Conservation (phyloP, 2,329 filamentous ascomycete species). For the Aspergillus sp. region DNA sequence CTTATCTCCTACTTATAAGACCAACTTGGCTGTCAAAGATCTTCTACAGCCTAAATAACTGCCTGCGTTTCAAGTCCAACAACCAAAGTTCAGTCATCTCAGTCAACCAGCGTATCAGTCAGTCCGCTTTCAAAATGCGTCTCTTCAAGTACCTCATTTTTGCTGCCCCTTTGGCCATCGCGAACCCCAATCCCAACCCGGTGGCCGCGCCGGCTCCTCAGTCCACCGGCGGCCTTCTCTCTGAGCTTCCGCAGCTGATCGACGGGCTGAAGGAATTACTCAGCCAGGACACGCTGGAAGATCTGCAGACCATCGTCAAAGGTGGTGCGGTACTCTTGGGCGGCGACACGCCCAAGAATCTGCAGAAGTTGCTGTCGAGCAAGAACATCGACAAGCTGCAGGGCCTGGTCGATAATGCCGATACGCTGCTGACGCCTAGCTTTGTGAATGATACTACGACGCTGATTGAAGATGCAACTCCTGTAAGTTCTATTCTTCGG, state of each 20-base stretch:
- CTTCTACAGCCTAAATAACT: background rate
- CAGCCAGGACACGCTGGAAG: conserved; percentile 22
- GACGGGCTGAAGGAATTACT: conserved; percentile 28
- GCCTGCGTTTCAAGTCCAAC: background rate
- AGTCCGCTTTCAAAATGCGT: conserved; percentile 10
- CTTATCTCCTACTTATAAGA: conserved; percentile 5
- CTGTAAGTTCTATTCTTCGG: conserved; percentile 21
- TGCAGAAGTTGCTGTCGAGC: conserved; percentile 25
- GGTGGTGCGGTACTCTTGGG: conserved; percentile 31
- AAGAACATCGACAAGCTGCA: conserved; percentile 25
- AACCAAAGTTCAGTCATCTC: background rate
- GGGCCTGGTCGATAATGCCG: conserved; percentile 27
- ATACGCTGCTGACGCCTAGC: conserved; percentile 24
- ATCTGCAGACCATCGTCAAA: conserved; percentile 26
- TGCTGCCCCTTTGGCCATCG: conserved; percentile 18
- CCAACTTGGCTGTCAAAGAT: conserved; percentile 1
- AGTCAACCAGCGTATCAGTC: background rate
- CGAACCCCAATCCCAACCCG: conserved; percentile 22
- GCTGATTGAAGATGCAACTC: conserved; percentile 33
- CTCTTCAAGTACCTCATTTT: conserved; percentile 24
- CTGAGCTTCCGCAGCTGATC: conserved; percentile 26
- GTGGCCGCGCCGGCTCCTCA: conserved; percentile 22
- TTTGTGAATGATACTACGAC: conserved; percentile 32
- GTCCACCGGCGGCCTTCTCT: conserved; percentile 22
- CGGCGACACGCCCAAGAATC: conserved; percentile 28